Percentiles rank a stretch among this genome's conserved stretches.
Evolutionary conservation across 768 basidiomycete species (phyloP).

Genomic region (Crucibulum laeve): DNA sequence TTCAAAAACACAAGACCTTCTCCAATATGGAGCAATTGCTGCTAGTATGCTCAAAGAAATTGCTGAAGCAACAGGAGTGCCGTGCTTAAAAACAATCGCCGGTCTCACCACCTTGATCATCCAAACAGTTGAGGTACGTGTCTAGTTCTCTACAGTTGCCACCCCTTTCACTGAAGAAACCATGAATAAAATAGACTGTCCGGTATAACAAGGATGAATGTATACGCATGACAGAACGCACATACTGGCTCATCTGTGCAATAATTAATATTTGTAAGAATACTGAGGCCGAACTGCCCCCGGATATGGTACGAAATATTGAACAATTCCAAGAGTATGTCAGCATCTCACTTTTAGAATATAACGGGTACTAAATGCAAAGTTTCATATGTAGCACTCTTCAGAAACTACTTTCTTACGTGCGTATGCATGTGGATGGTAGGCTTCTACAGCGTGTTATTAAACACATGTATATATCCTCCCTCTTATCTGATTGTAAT

Average conservation of each 20-base stretch:
- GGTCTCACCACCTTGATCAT: background rate
- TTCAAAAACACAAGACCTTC: no score
- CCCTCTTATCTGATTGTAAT: background rate
- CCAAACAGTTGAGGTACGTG: background rate
- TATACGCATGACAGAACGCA: background rate
- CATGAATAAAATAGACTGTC: background rate
- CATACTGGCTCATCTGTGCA: background rate
- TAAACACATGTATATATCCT: background rate
- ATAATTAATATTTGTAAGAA: background rate
- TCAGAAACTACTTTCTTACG: background rate
- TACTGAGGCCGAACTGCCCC: background rate
- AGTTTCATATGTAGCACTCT: background rate
- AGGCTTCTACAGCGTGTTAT: background rate
- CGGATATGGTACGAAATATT: background rate
- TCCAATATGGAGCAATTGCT: conserved; percentile 4
- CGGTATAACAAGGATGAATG: background rate
- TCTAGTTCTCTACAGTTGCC: background rate
- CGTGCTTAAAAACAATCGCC: background rate
- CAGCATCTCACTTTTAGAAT: background rate
- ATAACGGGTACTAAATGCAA: background rate
- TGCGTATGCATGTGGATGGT: background rate
- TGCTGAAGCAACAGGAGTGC: background rate
- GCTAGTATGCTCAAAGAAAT: conserved; percentile 10
- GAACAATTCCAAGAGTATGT: background rate
- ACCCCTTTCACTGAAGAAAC: background rate